phyloP scores from a whole-genome alignment of 23 red algal genomes.

The Pyropia yezoensis region DNA sequence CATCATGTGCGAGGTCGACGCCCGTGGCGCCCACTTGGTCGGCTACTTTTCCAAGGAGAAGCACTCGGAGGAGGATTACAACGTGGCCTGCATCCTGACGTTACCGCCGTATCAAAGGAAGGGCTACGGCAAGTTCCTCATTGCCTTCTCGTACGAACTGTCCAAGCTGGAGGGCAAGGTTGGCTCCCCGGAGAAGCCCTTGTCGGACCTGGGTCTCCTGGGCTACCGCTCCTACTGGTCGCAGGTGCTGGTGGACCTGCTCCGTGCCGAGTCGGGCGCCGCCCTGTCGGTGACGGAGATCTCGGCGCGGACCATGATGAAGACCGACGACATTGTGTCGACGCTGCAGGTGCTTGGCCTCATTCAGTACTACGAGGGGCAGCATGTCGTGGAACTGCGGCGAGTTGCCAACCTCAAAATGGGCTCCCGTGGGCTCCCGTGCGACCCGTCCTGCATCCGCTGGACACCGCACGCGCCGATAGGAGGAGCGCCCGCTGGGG shows the following conservation, averaged over 20 bases:
- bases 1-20: conserved; percentile 93
- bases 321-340: conserved; percentile 93
- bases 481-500: too few species aligned
- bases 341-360: conserved; percentile 88
- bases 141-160: conserved; percentile 93
- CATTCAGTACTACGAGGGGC: conserved; percentile 99
- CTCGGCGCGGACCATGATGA: conserved; percentile 95
- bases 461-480: conserved; percentile 64
- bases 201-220: conserved; percentile 89
- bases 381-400: conserved; percentile 94
- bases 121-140: conserved; percentile 99
- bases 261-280: conserved; percentile 40
- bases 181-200: conserved; percentile 92
- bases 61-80: conserved; percentile 93
- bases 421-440: conserved; percentile 72
- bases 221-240: conserved; percentile 98
- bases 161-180: conserved; percentile 76
- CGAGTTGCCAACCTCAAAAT: conserved; percentile 79
- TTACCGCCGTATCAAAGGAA: conserved; percentile 91
- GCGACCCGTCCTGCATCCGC: conserved; percentile 63
- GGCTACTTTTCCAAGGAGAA: conserved; percentile 99
- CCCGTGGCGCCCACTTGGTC: conserved; percentile 74
- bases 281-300: conserved; percentile 78
- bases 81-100: conserved; percentile 98
- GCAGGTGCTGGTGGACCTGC: conserved; percentile 85